Evolutionary conservation across 306 rosid genomes (phyloP), one percentile per base, ranked within the genome.

Genomic region (Ziziphus jujuba): DNA sequence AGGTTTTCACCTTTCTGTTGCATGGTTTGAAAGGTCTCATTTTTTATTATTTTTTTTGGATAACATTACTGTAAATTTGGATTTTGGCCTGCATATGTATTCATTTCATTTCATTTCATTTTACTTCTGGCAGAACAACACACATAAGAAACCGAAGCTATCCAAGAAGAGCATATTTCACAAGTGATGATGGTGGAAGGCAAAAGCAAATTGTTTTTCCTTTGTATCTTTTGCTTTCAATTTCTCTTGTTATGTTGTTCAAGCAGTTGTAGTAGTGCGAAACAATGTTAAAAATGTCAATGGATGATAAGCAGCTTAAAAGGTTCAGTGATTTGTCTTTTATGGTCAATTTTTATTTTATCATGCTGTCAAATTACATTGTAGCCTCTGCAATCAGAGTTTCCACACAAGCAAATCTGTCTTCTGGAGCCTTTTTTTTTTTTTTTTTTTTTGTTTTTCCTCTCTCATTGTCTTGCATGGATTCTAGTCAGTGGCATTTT

Each of bases 111-210:
- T 20, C 24, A 35, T 63, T 63, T 71, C 38, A 64, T 52, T n/a
- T 38, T n/a, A 40, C 45, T 54, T 56, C 38, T 48, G 64, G 68
- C 87, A 95, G 99, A 62, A 85, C 62, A 86, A 81, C 28, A 56
- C 83, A 45, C 92, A 79, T 2, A 90, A 85, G 96, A 89, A 85
- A 67, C 81, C 84, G 0, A 95, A 88, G 80, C 66, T 82, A 59
- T 75, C 85, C 2, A 88, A 85, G 90, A 95, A 87, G 86, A 78
- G 97, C 54, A 72, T 90, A 45, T 77, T 95, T 64, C 97, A 95
- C 92, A 95, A 95, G 74, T 90, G 43, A 45, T 12, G n/a, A 52
- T 52, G 23, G 56, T 60, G 58, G 58, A 38, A 50, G 51, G 36
- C 13, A 56, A 44, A 38, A 38, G 7, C 44, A 38, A 38, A 2